Conservation (phyloP, 2,329 filamentous ascomycete genomes). For the Alternaria panax region DNA sequence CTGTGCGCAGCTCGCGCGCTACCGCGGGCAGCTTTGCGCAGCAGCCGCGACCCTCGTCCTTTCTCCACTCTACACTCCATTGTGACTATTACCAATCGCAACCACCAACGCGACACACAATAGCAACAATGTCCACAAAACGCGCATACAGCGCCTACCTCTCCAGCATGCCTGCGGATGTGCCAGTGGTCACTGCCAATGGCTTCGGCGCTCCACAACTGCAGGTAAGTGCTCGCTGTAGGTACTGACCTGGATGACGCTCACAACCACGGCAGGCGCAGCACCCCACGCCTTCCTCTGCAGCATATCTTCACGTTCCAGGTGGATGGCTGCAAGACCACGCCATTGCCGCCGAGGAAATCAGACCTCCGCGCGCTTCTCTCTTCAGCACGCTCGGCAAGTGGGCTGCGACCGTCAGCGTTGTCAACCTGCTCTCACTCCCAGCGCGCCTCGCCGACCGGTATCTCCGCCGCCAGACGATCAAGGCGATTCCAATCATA, state of each 20-base stretch:
- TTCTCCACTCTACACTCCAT: constrained; percentile 15
- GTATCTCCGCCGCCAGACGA: constrained; percentile 26
- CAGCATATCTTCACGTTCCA: constrained; percentile 9
- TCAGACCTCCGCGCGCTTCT: constrained; percentile 5
- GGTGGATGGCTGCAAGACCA: constrained; percentile 26
- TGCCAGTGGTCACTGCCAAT: constrained; percentile 12
- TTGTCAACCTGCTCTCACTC: constrained; percentile 19
- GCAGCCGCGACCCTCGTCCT: constrained; percentile 14
- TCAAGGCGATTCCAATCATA: constrained; percentile 29
- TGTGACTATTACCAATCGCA: constrained; percentile 18
- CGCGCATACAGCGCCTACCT: constrained; percentile 27
- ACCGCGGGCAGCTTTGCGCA: constrained; percentile 14
- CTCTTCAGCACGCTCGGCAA: constrained; percentile 25
- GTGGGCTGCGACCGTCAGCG: constrained; percentile 21
- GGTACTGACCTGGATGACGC: constrained; percentile 15
- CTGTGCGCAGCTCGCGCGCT: not conserved
- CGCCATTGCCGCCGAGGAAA: not conserved
- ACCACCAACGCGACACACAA: constrained; percentile 6
- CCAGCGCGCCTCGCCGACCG: constrained; percentile 19
- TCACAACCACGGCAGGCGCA: constrained; percentile 24
- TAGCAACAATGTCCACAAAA: constrained; percentile 28
- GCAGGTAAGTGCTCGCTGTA: constrained; percentile 26
- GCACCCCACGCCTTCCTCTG: constrained; percentile 5
- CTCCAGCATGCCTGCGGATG: constrained; percentile 16
- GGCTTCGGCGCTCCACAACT: constrained; percentile 25